These are phyloP conservation scores for Acer negundo DNA, from an alignment of 345 rosid species.

Conservation along the genomic window DNA sequence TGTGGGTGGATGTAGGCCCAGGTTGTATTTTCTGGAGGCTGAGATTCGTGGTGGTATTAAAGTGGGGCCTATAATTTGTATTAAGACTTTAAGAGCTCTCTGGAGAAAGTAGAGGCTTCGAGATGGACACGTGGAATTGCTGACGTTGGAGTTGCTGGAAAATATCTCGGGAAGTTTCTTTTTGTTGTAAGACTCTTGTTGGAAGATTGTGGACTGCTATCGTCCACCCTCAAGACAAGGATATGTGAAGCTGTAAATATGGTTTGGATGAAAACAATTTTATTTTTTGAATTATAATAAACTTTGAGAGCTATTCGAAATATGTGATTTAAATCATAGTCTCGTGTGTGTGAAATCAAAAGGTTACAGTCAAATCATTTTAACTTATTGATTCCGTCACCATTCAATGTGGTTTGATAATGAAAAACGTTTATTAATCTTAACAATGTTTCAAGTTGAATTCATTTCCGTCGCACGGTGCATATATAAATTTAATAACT, in stretches of 20 bases:
- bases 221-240: not conserved
- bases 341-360: no score
- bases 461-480: fast-evolving
- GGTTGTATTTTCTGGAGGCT: not conserved
- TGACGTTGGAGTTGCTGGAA: not conserved
- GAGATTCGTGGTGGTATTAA: not conserved
- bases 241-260: no score
- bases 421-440: no score
- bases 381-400: no score
- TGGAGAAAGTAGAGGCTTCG: slow-evolving; percentile 34
- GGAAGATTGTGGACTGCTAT: not conserved
- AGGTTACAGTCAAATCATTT: no score
- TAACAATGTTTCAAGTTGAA: no score
- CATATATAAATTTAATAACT: no score
- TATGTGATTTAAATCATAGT: no score
- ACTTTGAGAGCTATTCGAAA: no score
- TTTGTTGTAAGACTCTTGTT: not conserved
- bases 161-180: not conserved
- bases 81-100: slow-evolving; percentile 19
- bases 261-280: no score
- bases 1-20: not conserved
- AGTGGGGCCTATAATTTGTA: slow-evolving; percentile 28
- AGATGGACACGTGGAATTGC: slow-evolving; percentile 48
- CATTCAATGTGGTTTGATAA: no score
- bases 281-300: no score